phyloP scores from a whole-genome alignment of 352 stramenopile species.

The Globisporangium alternatum region DNA sequence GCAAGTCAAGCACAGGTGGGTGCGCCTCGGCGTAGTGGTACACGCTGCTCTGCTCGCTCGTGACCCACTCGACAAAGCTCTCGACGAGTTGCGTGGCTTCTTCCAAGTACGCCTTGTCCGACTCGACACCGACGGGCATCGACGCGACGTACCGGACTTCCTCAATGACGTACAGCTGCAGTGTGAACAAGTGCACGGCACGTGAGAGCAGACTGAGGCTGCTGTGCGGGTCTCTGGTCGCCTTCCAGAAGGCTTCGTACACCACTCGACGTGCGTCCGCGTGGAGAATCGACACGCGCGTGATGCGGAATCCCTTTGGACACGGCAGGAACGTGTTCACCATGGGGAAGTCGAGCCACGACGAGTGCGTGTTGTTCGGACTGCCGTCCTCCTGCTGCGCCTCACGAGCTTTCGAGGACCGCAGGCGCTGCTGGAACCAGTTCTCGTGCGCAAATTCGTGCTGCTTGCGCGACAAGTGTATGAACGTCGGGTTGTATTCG shows the following conservation, averaged over 20 bases:
- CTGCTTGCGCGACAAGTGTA: conserved; percentile 85
- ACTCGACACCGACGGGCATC: conserved; percentile 39
- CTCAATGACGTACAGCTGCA: conserved; percentile 83
- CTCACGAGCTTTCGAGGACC: conserved; percentile 63
- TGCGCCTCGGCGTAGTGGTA: conserved; percentile 30
- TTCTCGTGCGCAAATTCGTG: conserved; percentile 87
- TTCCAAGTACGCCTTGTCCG: conserved; percentile 39
- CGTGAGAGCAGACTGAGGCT: conserved; percentile 69
- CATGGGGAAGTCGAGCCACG: conserved; percentile 79
- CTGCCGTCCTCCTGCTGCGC: conserved; percentile 57
- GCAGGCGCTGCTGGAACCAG: conserved; percentile 77
- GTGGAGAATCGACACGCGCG: conserved; percentile 67
- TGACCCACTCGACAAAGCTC: conserved; percentile 59
- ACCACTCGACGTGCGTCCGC: conserved; percentile 51
- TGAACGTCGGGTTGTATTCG: conserved; percentile 84
- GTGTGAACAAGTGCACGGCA: conserved; percentile 74
- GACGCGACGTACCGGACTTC: conserved; percentile 62
- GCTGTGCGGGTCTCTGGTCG: conserved; percentile 48
- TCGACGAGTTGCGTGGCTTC: conserved; percentile 43
- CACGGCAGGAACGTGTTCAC: conserved; percentile 81
- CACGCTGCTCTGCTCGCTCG: conserved; percentile 38
- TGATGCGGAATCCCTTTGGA: conserved; percentile 48
- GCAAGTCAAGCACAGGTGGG: conserved; percentile 43
- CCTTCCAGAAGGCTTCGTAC: conserved; percentile 70
- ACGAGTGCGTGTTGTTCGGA: conserved; percentile 64